A percentile compares a stretch with the other conserved stretches of the same genome.
Conservation (phyloP, 768 basidiomycete genomes). For the Russula emetica region DNA sequence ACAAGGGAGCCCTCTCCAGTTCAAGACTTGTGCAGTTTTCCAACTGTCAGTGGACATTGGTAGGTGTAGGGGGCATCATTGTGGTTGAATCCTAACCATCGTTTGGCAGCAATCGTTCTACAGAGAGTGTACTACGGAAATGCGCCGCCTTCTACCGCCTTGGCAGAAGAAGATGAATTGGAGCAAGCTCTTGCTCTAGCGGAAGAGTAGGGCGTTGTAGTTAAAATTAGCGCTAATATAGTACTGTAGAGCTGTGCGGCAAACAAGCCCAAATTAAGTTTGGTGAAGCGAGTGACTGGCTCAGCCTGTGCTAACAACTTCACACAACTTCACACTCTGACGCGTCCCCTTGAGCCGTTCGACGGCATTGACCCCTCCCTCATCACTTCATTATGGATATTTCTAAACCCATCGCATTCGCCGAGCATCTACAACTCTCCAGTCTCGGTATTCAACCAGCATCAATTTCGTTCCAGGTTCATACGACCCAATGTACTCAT, state of each 20-base stretch:
- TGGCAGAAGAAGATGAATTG: slow-evolving; percentile 57
- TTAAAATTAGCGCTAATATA: not conserved
- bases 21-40: slow-evolving; percentile 79
- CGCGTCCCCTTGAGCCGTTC: slow-evolving; percentile 15
- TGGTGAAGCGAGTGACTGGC: not conserved
- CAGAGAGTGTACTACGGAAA: slow-evolving; percentile 77
- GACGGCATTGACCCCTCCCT: slow-evolving; percentile 13
- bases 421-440: slow-evolving; percentile 90
- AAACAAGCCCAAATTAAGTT: slow-evolving; percentile 29
- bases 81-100: slow-evolving; percentile 17
- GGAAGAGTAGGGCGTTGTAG: slow-evolving; percentile 43
- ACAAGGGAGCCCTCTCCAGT: slow-evolving; percentile 68
- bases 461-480: slow-evolving; percentile 94
- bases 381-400: slow-evolving; percentile 34
- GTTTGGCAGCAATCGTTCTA: slow-evolving; percentile 54
- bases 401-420: slow-evolving; percentile 79
- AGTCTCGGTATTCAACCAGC: slow-evolving; percentile 94
- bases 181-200: slow-evolving; percentile 70
- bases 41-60: slow-evolving; percentile 76
- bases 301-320: not conserved
- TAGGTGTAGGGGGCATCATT: slow-evolving; percentile 37
- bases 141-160: slow-evolving; percentile 49
- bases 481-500: slow-evolving; percentile 32
- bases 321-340: slow-evolving; percentile 16
- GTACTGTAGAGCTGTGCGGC: not conserved